Conservation (phyloP, 805 yeast species). For the Lipomyces orientalis region DNA sequence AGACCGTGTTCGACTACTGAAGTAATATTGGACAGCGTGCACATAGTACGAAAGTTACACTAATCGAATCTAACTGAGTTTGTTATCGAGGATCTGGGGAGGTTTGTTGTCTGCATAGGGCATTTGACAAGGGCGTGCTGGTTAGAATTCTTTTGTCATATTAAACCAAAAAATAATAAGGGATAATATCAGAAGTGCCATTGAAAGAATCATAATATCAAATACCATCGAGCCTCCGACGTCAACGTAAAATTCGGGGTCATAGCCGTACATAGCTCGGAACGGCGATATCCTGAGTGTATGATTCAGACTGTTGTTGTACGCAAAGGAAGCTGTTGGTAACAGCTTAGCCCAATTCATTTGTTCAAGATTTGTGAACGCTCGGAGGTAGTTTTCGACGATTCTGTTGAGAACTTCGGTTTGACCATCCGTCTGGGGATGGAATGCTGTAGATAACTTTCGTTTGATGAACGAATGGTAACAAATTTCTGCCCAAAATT, state of each 20-base stretch:
- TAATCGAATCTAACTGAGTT: no score
- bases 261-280: neutral
- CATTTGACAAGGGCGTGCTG: no score
- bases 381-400: neutral
- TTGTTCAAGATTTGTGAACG: neutral
- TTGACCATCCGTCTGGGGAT: conserved; percentile 15
- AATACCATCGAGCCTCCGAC: no score
- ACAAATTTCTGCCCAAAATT: conserved; percentile 28
- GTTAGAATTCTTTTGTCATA: no score
- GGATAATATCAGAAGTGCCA: no score
- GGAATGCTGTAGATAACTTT: neutral
- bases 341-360: neutral
- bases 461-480: neutral
- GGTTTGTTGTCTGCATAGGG: no score
- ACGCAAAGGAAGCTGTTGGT: neutral
- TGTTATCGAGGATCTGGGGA: no score
- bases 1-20: no score
- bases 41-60: no score
- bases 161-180: no score
- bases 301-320: neutral
- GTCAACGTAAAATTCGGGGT: neutral
- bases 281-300: neutral
- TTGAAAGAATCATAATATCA: no score
- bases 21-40: no score
- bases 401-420: conserved; percentile 8